A percentile compares a stretch with the other conserved stretches of the same genome.
Conservation (phyloP, 2,329 filamentous ascomycete species). For the Nothopassalora personata region DNA sequence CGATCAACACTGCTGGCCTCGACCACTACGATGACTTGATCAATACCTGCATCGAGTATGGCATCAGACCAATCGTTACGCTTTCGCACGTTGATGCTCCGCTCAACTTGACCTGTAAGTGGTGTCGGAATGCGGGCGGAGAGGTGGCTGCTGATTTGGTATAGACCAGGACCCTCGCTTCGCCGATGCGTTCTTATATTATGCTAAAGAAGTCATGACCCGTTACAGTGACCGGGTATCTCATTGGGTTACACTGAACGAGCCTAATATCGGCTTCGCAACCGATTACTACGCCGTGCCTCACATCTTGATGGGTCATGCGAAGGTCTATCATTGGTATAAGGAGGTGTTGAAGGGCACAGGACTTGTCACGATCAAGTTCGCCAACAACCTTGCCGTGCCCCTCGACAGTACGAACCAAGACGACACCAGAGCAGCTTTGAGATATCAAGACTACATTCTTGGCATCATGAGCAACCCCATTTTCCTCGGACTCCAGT, state of each 20-base stretch:
- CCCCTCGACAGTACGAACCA: conserved; percentile 35
- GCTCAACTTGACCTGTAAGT: conserved; percentile 28
- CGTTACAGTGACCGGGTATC: conserved; percentile 37
- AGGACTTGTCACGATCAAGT: conserved; percentile 48
- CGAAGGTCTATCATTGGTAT: conserved; percentile 42
- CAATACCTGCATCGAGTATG: conserved; percentile 37
- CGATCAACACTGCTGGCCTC: conserved; percentile 44
- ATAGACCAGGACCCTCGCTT: conserved; percentile 24
- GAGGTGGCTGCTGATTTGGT: not conserved
- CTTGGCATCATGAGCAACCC: conserved; percentile 51
- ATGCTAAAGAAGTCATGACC: conserved; percentile 36
- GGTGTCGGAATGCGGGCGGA: not conserved
- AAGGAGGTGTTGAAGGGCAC: conserved; percentile 49
- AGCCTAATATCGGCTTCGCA: conserved; percentile 28
- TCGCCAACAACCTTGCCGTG: conserved; percentile 39
- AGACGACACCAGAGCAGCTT: conserved; percentile 42
- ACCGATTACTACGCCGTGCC: conserved; percentile 30
- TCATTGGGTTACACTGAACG: conserved; percentile 41
- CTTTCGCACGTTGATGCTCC: conserved; percentile 43
- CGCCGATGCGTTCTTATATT: conserved; percentile 37
- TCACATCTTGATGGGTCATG: conserved; percentile 24
- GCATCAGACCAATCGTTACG: conserved; percentile 43
- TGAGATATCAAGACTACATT: conserved; percentile 42
- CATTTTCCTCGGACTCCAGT: conserved; percentile 45
- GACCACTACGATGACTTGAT: conserved; percentile 48